Evolutionary conservation across 768 basidiomycete genomes (phyloP).

Genomic region (Suillus hirtellus): DNA sequence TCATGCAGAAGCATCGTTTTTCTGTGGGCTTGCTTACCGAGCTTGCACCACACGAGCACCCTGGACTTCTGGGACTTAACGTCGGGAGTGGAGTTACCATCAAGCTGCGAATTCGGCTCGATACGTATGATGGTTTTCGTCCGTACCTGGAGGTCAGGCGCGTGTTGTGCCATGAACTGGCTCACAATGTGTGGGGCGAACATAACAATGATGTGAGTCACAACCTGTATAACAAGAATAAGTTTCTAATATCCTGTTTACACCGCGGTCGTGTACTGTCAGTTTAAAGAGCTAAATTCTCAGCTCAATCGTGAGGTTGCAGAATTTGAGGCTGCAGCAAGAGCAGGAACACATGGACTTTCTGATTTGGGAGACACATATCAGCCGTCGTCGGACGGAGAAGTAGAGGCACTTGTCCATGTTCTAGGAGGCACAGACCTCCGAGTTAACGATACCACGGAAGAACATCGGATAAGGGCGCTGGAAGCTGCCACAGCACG

Average conservation of each 20-base stretch:
- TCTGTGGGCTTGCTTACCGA: conserved; percentile 72
- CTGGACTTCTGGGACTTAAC: conserved; percentile 69
- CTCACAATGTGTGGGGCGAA: conserved; percentile 73
- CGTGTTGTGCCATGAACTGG: conserved; percentile 75
- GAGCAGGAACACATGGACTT: conserved; percentile 57
- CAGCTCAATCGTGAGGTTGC: conserved; percentile 70
- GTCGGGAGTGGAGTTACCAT: conserved; percentile 61
- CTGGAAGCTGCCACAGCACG: conserved; percentile 64
- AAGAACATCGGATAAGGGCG: conserved; percentile 56
- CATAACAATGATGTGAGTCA: conserved; percentile 69
- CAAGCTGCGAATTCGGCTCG: conserved; percentile 67
- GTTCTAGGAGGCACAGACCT: conserved; percentile 52
- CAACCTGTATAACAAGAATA: background rate
- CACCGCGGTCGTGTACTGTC: background rate
- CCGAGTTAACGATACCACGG: conserved; percentile 43
- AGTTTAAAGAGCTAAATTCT: conserved; percentile 81
- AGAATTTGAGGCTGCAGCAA: conserved; percentile 58
- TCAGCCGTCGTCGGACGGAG: conserved; percentile 54
- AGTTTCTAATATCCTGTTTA: background rate
- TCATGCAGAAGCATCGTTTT: conserved; percentile 72
- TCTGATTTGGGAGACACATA: conserved; percentile 39
- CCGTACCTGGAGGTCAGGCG: conserved; percentile 62
- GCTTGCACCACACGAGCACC: conserved; percentile 76
- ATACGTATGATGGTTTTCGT: conserved; percentile 72
- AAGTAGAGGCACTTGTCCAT: conserved; percentile 52